Base-by-base conservation (phyloP, 2,329 filamentous ascomycete genomes). In the Penicillium expansum region DNA sequence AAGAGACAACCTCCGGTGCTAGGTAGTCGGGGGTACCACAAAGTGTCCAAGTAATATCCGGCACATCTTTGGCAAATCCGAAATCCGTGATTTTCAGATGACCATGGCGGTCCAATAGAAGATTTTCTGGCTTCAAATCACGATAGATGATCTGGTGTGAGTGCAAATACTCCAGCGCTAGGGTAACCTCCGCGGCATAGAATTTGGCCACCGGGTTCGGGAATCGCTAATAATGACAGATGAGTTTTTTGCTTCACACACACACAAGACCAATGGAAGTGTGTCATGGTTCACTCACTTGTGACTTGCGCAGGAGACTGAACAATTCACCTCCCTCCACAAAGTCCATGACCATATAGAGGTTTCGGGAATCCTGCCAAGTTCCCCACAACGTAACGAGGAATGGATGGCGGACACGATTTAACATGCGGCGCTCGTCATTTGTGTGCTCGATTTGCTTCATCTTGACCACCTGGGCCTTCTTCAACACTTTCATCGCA, bases 291-390 rank as follows among this genome's bases (percentile, higher is more conserved):
- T 45, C 52, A 78, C 82, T 84, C 85, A 83, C 93, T 87, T 82
- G 87, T 56, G 93, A 97, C 77, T 99, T 97, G 68, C 94, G 85
- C 68, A 99, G 80, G 68, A 99, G 78, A 65, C 93, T 97, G 75
- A 99, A 99, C 53, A 99, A 82, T 81, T 99, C 94, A 70, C 94
- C 94, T 66, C 94, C 94, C 77, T 99, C 94, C 52, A 99, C 93
- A 79, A 99, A 99, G 76, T 99, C 94, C 94, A 99, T 99, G 69
- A 99, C 94, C 94, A 99, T 99, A 83, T 99, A 99, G 35, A 99
- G 80, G 73, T 97, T 97, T 78, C 87, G 92, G 49, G 87, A 84
- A 71, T 99, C 94, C 74, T 97, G 93, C 76, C 97, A 99, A 10
- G 94, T 99, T 57, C 94, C 94, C 94, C 94, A 99, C 39, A 99